phyloP scores from a whole-genome alignment of 2,329 filamentous ascomycete genomes.

The Monascus ruber region DNA sequence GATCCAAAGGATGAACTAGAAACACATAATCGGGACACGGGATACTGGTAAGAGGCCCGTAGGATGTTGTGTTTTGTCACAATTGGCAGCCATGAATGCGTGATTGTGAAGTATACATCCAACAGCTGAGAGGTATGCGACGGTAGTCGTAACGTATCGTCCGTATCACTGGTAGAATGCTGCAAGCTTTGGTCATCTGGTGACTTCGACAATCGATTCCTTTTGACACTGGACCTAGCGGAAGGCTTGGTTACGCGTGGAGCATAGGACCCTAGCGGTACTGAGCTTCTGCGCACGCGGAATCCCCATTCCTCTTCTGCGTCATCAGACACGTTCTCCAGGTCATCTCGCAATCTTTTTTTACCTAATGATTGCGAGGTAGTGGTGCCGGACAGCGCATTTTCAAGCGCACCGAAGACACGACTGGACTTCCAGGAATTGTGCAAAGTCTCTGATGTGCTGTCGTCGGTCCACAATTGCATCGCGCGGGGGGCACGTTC shows the following conservation, averaged over 20 bases:
- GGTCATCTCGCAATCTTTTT: constrained; percentile 25
- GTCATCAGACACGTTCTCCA: constrained; percentile 11
- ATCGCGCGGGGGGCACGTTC: constrained; percentile 23
- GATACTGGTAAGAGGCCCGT: constrained; percentile 45
- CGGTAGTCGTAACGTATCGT: constrained; percentile 30
- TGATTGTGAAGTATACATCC: constrained; percentile 47
- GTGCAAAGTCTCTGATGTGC: constrained; percentile 31
- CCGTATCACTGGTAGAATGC: constrained; percentile 2
- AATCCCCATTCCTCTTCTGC: constrained; percentile 18
- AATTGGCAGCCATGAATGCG: constrained; percentile 50
- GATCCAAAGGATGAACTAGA: constrained; percentile 19
- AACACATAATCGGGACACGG: constrained; percentile 28
- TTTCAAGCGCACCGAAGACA: constrained; percentile 29
- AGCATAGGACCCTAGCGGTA: constrained; percentile 15
- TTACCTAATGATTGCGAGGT: constrained; percentile 9
- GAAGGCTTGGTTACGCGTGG: constrained; percentile 20
- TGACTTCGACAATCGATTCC: constrained; percentile 13
- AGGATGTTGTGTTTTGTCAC: constrained; percentile 46
- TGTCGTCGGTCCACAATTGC: constrained; percentile 29
- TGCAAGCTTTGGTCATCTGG: constrained; percentile 4
- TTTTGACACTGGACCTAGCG: constrained; percentile 15
- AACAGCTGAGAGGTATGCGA: constrained; percentile 41
- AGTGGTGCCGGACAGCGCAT: constrained; percentile 27
- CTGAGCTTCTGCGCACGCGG: constrained; percentile 17
- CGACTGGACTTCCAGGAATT: constrained; percentile 34